Conservation (phyloP, 2,329 filamentous ascomycete genomes). For the Stemphylium beticola region DNA sequence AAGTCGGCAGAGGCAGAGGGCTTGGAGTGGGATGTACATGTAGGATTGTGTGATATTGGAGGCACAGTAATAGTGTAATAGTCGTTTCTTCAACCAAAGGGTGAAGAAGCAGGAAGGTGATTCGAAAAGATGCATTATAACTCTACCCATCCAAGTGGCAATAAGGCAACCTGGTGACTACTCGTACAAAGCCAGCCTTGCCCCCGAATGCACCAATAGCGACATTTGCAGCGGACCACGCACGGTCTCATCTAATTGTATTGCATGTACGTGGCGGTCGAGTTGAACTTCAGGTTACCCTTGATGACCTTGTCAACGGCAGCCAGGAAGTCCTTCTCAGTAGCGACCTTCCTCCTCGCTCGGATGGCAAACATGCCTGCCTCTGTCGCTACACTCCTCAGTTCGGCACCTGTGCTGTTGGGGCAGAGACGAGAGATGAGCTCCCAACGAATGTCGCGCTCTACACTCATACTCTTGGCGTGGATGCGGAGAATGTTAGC, state of each 20-base stretch:
- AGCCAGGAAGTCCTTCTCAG: slow-evolving; percentile 97
- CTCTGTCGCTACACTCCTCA: slow-evolving; percentile 96
- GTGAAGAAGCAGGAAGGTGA: background rate
- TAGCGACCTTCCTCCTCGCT: slow-evolving; percentile 92
- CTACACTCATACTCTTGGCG: slow-evolving; percentile 99
- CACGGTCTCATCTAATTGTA: slow-evolving; percentile 75
- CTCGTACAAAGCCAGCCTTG: slow-evolving; percentile 3
- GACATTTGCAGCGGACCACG: background rate
- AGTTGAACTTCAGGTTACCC: slow-evolving; percentile 99
- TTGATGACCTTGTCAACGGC: slow-evolving; percentile 99
- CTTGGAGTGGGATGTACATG: slow-evolving; percentile 47
- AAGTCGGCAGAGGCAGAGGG: slow-evolving; percentile 53
- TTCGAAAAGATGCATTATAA: slow-evolving; percentile 4
- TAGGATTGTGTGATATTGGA: slow-evolving; percentile 54
- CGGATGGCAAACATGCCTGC: slow-evolving; percentile 98
- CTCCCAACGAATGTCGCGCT: slow-evolving; percentile 98
- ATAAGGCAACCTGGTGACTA: slow-evolving; percentile 4
- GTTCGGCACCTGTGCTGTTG: slow-evolving; percentile 94
- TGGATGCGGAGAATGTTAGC: slow-evolving; percentile 98
- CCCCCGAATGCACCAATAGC: background rate
- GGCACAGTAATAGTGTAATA: slow-evolving; percentile 53
- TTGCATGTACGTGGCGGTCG: slow-evolving; percentile 96
- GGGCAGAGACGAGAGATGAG: slow-evolving; percentile 96
- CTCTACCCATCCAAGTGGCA: background rate
- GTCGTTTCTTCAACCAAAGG: too few relatives aligned